phyloP scores from a whole-genome alignment of 192 early-diverging fungal species.

The Rhizoclosmatium sp. region DNA sequence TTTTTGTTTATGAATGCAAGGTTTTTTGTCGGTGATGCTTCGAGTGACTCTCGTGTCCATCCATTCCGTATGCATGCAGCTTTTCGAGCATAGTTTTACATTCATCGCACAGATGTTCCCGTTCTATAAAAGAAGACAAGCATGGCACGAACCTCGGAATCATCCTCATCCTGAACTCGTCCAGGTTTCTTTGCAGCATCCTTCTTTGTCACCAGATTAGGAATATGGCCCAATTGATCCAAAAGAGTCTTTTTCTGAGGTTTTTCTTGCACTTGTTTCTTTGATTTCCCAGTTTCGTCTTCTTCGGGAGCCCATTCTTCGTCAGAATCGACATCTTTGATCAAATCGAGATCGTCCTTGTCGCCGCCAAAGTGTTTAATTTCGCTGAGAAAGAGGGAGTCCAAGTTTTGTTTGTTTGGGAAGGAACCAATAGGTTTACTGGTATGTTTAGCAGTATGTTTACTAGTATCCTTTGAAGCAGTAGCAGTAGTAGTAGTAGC shows the following conservation, averaged over 20 bases:
- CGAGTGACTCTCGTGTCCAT: neutral
- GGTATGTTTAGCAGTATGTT: neutral
- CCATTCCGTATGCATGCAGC: no score
- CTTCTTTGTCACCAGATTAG: neutral
- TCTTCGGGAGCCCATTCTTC: slow-evolving; percentile 45
- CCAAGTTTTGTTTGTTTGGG: no score
- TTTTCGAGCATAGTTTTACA: no score
- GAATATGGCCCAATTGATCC: neutral
- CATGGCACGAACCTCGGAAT: slow-evolving; percentile 6
- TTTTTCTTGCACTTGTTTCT: slow-evolving; percentile 23
- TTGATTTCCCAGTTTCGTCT: neutral
- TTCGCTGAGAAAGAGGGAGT: slow-evolving; percentile 59
- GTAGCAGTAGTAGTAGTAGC: neutral
- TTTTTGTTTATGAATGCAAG: slow-evolving; percentile 36
- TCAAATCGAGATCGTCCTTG: slow-evolving; percentile 62
- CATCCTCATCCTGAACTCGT: slow-evolving; percentile 27
- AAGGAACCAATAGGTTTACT: neutral
- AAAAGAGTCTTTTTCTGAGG: neutral
- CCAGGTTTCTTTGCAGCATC: slow-evolving; percentile 28
- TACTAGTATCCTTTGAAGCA: neutral
- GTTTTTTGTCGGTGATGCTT: slow-evolving; percentile 13
- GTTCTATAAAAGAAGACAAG: no score
- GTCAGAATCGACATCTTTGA: slow-evolving; percentile 59
- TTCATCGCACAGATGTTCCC: no score
- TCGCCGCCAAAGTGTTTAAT: slow-evolving; percentile 72